Percentiles rank a stretch among this genome's conserved stretches.
Evolutionary conservation across 371 early-diverging fungal species (phyloP).

Genomic region (Mortierella sp.): DNA sequence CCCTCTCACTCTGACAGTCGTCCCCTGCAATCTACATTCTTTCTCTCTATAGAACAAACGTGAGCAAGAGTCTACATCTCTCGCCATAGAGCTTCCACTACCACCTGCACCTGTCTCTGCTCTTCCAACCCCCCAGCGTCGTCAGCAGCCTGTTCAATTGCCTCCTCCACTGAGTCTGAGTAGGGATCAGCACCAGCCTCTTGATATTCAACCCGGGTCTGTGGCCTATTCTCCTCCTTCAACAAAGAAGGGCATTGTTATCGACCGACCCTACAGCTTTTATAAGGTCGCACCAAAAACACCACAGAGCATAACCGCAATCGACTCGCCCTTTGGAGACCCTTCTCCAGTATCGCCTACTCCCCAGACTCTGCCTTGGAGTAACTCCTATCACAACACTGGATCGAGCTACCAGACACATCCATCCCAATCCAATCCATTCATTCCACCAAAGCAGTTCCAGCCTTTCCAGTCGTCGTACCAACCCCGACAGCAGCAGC

Average conservation of each 20-base stretch:
- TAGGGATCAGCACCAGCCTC: not conserved
- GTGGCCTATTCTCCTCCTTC: slow-evolving; percentile 23
- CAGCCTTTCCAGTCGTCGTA: slow-evolving; percentile 8
- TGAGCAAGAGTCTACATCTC: not conserved
- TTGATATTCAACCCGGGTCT: slow-evolving; percentile 1
- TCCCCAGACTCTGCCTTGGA: not conserved
- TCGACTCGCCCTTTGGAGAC: slow-evolving; percentile 51
- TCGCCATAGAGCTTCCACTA: not conserved
- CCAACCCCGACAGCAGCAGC: slow-evolving; percentile 19
- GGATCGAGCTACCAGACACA: slow-evolving; percentile 31
- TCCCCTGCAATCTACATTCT: not conserved
- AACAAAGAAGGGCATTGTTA: slow-evolving; percentile 32
- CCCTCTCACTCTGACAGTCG: not conserved
- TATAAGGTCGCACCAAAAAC: slow-evolving; percentile 39
- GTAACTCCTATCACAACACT: not conserved
- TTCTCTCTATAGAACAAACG: not conserved
- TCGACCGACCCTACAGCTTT: slow-evolving; percentile 52
- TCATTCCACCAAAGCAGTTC: slow-evolving; percentile 26
- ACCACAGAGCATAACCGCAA: slow-evolving; percentile 43
- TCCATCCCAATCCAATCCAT: slow-evolving; percentile 37
- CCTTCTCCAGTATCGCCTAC: slow-evolving; percentile 7
- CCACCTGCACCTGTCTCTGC: not conserved
- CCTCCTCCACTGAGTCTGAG: not conserved
- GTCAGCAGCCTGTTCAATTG: not conserved
- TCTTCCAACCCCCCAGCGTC: not conserved